Evolutionary conservation across 805 yeast species (phyloP).

Genomic region (Vanderwaltozyma verrucispora): DNA sequence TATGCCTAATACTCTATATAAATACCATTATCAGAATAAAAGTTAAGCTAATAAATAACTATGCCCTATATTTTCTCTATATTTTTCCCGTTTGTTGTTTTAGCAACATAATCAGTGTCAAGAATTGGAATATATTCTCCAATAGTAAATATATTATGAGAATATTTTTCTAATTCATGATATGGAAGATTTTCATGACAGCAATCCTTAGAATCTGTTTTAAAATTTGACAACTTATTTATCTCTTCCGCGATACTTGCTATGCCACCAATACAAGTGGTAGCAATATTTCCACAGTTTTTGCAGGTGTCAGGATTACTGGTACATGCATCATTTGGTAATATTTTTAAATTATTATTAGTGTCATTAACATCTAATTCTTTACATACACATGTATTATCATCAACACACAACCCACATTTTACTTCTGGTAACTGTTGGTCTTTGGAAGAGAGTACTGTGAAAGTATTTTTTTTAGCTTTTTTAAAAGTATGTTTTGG

Average conservation of each 20-base stretch:
- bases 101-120: too few species aligned
- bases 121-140: neutral
- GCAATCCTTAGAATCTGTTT: too few species aligned
- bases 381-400: constrained; percentile 84
- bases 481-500: too few species aligned
- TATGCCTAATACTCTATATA: too few species aligned
- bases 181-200: neutral
- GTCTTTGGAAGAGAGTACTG: constrained; percentile 10
- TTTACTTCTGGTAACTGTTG: constrained; percentile 1
- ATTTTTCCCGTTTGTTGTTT: too few species aligned
- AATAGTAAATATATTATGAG: neutral
- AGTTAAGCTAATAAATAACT: too few species aligned
- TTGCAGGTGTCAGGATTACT: constrained; percentile 43
- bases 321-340: constrained; percentile 26
- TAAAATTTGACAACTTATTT: too few species aligned
- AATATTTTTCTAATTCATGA: too few species aligned
- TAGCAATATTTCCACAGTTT: constrained; percentile 33
- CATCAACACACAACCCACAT: constrained; percentile 92
- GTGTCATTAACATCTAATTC: constrained; percentile 40
- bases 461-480: constrained; percentile 6
- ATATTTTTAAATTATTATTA: neutral
- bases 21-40: too few species aligned
- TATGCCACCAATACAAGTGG: constrained; percentile 16
- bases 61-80: too few species aligned
- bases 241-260: neutral